These are phyloP conservation scores for Cercospora zeina DNA, from an alignment of 2,329 filamentous ascomycete genomes.

Conservation along the genomic window DNA sequence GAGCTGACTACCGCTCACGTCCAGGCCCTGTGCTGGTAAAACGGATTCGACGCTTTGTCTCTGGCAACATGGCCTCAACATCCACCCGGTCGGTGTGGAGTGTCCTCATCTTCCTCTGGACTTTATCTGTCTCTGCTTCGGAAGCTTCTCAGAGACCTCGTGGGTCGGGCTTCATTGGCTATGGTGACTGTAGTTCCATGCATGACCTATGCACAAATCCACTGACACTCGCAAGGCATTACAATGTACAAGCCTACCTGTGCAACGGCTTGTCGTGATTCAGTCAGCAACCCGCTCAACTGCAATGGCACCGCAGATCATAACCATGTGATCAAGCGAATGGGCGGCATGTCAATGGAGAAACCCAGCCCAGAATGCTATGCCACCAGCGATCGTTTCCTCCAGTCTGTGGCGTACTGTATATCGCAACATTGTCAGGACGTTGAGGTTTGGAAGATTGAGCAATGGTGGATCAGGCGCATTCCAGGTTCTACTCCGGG, in stretches of 20 bases:
- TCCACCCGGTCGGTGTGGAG: neutral
- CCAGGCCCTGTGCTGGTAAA: neutral
- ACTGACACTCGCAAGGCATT: conserved; percentile 20
- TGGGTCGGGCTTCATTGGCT: conserved; percentile 11
- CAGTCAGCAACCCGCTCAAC: conserved; percentile 22
- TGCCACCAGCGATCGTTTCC: conserved; percentile 34
- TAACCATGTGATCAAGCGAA: conserved; percentile 18
- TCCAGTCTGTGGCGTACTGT: conserved; percentile 39
- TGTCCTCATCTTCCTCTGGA: neutral
- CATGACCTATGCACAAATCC: neutral
- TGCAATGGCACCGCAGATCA: conserved; percentile 20
- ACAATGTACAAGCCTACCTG: conserved; percentile 32
- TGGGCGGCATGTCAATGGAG: conserved; percentile 23
- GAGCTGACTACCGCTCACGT: neutral
- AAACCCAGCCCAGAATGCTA: conserved; percentile 35
- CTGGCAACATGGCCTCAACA: neutral
- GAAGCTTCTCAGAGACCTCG: conserved; percentile 5
- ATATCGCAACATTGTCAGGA: conserved; percentile 33
- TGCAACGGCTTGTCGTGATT: conserved; percentile 30
- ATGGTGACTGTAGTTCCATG: neutral
- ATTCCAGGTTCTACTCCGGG: conserved; percentile 20
- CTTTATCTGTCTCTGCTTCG: conserved; percentile 6
- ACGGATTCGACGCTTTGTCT: neutral
- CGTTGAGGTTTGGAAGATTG: conserved; percentile 32
- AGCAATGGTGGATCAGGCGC: conserved; percentile 37